Evolutionary conservation across 2,329 filamentous ascomycete species (phyloP).

Genomic region (Exophiala calicioides): DNA sequence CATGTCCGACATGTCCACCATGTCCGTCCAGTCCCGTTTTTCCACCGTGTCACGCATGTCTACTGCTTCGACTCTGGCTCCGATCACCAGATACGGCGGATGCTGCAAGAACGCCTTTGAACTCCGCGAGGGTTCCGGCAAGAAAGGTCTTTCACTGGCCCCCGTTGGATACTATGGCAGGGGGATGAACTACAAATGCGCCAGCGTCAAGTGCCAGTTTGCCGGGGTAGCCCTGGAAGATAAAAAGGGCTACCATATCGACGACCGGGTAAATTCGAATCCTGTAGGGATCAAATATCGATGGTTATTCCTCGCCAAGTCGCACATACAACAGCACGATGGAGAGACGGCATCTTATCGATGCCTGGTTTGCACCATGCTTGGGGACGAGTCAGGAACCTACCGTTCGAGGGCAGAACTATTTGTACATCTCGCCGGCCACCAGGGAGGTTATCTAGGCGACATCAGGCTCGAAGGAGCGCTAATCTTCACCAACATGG

Average conservation of each 20-base stretch:
- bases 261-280: conserved; percentile 1
- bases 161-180: conserved; percentile 4
- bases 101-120: conserved; percentile 20
- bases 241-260: conserved; percentile 9
- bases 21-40: conserved; percentile 6
- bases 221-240: background rate
- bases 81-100: conserved; percentile 14
- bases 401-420: conserved; percentile 2
- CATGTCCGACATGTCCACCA: conserved; percentile 9
- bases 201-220: conserved; percentile 18
- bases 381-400: conserved; percentile 11
- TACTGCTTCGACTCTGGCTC: conserved; percentile 10
- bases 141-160: conserved; percentile 12
- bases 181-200: conserved; percentile 5
- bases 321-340: conserved; percentile 37
- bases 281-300: conserved; percentile 42
- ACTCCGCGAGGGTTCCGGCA: conserved; percentile 10
- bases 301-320: conserved; percentile 51
- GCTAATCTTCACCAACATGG: conserved; percentile 12
- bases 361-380: conserved; percentile 12
- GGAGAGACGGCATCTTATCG: conserved; percentile 7
- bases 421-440: conserved; percentile 11
- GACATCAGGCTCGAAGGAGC: conserved; percentile 7
- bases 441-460: conserved; percentile 14
- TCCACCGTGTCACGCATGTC: conserved; percentile 4